These are phyloP conservation scores for Diaporthe capsici DNA, from an alignment of 2,329 filamentous ascomycete species.

Conservation along the genomic window DNA sequence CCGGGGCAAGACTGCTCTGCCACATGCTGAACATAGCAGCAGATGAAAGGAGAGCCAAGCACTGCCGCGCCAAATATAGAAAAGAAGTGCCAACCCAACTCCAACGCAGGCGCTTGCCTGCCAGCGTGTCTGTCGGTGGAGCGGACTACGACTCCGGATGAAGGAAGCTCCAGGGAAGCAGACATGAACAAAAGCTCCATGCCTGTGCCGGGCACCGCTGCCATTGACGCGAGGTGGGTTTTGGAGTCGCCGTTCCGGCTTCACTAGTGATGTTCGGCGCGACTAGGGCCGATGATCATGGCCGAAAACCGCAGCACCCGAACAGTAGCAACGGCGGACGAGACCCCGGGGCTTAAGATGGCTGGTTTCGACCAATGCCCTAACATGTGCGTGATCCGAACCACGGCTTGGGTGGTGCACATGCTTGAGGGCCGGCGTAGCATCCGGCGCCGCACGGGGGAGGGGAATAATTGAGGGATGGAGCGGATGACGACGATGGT, in stretches of 20 bases:
- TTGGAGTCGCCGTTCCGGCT: conserved; percentile 18
- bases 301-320: conserved; percentile 11
- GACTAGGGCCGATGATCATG: conserved; percentile 36
- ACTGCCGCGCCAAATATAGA: conserved; percentile 34
- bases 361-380: conserved; percentile 14
- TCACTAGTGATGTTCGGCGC: conserved; percentile 26
- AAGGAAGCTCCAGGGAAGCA: background rate
- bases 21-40: background rate
- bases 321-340: conserved; percentile 14
- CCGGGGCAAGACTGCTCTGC: background rate
- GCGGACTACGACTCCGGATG: conserved; percentile 8
- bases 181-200: no score
- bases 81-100: background rate
- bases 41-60: conserved; percentile 23
- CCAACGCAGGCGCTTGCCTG: conserved; percentile 2
- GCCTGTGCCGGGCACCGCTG: background rate
- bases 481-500: background rate
- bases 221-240: background rate
- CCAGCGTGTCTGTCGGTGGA: background rate
- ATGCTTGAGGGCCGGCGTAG: background rate
- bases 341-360: conserved; percentile 26
- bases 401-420: background rate
- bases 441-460: conserved; percentile 17
- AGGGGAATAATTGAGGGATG: background rate
- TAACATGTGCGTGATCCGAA: conserved; percentile 5